These are phyloP conservation scores for Agaricus subrufescens DNA, from an alignment of 768 basidiomycete genomes.

Conservation along the genomic window DNA sequence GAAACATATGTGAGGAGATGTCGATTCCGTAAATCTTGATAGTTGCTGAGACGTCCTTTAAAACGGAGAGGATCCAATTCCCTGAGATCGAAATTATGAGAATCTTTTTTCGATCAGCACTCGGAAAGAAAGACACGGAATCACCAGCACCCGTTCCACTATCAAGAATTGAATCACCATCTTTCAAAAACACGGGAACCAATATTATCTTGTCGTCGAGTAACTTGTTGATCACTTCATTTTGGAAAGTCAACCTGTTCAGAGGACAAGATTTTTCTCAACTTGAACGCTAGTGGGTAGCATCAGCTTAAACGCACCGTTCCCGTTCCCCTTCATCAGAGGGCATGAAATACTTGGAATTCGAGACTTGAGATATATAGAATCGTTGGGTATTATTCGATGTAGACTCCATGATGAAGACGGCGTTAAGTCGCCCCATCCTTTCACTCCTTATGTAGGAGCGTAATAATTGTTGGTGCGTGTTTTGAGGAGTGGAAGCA, in stretches of 20 bases:
- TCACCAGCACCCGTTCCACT: conserved; percentile 11
- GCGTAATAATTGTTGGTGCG: too few relatives aligned
- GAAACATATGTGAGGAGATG: conserved; percentile 18
- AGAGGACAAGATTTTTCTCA: neutral
- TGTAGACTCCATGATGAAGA: too few relatives aligned
- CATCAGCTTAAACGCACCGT: neutral
- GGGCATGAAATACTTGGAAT: neutral
- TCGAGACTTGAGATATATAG: too few relatives aligned
- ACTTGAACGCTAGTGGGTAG: too few relatives aligned
- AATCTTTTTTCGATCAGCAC: neutral
- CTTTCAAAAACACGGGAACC: conserved; percentile 6
- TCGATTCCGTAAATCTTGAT: conserved; percentile 16
- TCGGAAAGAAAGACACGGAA: neutral
- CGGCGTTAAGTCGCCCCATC: too few relatives aligned
- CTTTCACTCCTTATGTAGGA: too few relatives aligned
- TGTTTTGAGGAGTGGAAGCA: too few relatives aligned
- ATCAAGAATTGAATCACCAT: conserved; percentile 6
- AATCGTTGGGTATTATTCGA: too few relatives aligned
- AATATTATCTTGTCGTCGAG: conserved; percentile 7
- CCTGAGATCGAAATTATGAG: conserved; percentile 6
- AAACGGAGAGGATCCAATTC: conserved; percentile 17
- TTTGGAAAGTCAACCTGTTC: neutral
- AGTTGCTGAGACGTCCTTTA: neutral
- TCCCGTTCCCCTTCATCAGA: conserved; percentile 4
- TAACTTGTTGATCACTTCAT: neutral